Base-by-base conservation (phyloP, 1,139 yeast species). In the Pneumocystis sp. region DNA sequence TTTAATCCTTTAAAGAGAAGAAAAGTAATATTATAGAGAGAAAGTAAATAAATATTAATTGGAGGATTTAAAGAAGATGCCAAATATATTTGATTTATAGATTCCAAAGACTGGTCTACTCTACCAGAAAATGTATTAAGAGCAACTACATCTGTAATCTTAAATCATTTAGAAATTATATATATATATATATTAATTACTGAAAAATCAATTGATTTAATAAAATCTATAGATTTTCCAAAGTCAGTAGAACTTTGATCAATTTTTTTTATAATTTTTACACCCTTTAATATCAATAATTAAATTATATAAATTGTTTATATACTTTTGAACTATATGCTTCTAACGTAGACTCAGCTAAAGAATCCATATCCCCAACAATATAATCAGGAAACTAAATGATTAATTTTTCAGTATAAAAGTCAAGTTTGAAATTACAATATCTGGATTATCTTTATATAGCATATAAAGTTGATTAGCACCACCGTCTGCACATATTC, bases 401-500 rank as follows among this genome's bases (percentile, higher is more conserved):
- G 12, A 31, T 59, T 59, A 59, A 10, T 29, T 19, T 59, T 7
- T 21, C 21, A 40, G 12, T 5, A 37, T 50, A 50, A 50, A 29
- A 39, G 4, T 29, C 7, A 10, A 59, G 19, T 6, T 42, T 31
- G 17, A 50, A 50, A 50, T 50, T 59, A 59, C 61, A 59, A 59
- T 39, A 39, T 59, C 7, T 29, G 34, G 40, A 39, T 42, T 15
- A 21, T 59, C 19, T 12, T 59, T 42, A 31, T 39, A 59, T 42
- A 42, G 21, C 31, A 21, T 42, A 59, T 59, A 29, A 39, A 59
- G 61, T 1, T 42, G 44, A 25, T 59, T 31, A 10, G 45, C 61
- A 21, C 61, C 61, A 21, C 61, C 61, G 31, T 59, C 61, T n/a
- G 61, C 61, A 31, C 45, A 39, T 39, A 59, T 42, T 59, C 17